Evolutionary conservation across 768 basidiomycete species (phyloP).

Genomic region (Pholiota molesta): DNA sequence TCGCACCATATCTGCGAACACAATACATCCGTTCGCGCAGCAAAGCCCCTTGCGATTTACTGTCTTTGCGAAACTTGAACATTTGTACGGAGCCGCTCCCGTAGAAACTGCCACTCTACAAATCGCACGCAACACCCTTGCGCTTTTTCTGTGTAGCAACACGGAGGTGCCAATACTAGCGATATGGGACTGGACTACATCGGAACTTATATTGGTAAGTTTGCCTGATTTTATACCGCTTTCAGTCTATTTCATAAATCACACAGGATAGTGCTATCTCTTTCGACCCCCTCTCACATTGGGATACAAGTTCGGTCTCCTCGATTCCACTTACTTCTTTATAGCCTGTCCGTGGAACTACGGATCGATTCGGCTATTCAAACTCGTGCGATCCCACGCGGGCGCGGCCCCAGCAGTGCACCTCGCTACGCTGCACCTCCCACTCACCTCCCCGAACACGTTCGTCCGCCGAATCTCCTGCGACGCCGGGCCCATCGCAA

Average conservation of each 20-base stretch:
- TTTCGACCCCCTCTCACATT: background rate
- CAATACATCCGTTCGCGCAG: too few species aligned
- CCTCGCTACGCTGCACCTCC: background rate
- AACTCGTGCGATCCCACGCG: too few species aligned
- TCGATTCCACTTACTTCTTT: background rate
- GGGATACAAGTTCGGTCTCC: background rate
- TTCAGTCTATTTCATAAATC: background rate
- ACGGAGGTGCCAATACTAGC: background rate
- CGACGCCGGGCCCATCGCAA: too few species aligned
- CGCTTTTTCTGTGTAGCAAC: background rate
- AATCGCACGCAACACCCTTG: background rate
- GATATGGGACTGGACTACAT: background rate
- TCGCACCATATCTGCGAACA: too few species aligned
- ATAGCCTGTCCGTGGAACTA: too few species aligned
- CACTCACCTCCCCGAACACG: too few species aligned
- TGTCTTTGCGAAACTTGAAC: too few species aligned
- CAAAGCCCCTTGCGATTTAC: too few species aligned
- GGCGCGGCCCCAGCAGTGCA: background rate
- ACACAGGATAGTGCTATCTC: background rate
- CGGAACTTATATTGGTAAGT: background rate
- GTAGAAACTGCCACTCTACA: background rate
- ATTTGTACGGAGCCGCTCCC: too few species aligned
- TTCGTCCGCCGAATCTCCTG: too few species aligned
- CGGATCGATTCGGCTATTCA: too few species aligned
- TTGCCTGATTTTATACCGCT: background rate